These are phyloP conservation scores for Lignosus rhinocerotis DNA, from an alignment of 1,284 basidiomycete species.

Conservation along the genomic window DNA sequence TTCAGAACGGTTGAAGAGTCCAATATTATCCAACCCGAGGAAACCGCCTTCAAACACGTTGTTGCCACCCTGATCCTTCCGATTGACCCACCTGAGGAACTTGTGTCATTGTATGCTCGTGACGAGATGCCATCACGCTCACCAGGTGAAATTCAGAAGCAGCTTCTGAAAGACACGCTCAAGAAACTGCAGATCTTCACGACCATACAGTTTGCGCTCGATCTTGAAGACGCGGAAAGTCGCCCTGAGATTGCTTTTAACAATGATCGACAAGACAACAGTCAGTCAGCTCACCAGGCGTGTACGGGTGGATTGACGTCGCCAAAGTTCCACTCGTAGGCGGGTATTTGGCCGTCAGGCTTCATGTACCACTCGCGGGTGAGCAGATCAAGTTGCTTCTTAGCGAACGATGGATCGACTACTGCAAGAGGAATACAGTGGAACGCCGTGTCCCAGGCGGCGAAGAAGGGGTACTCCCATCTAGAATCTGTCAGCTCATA, in stretches of 20 bases:
- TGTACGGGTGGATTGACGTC: constrained; percentile 98
- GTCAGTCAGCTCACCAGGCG: constrained; percentile 66
- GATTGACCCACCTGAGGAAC: constrained; percentile 87
- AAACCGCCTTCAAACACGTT: constrained; percentile 99
- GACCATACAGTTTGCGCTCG: constrained; percentile 91
- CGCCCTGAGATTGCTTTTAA: constrained; percentile 53
- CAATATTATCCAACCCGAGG: constrained; percentile 97
- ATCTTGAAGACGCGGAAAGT: constrained; percentile 98
- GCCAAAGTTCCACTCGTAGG: constrained; percentile 98
- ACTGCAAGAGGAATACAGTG: constrained; percentile 97
- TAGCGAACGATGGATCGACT: constrained; percentile 93
- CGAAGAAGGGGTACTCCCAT: constrained; percentile 98
- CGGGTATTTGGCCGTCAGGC: constrained; percentile 96
- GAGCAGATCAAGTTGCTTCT: constrained; percentile 95
- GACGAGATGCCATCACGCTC: constrained; percentile 20
- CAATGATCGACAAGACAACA: constrained; percentile 1
- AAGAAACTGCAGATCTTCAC: constrained; percentile 89
- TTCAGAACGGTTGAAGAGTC: constrained; percentile 97
- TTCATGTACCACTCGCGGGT: constrained; percentile 99
- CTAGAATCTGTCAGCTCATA: constrained; percentile 35
- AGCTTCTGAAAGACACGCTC: constrained; percentile 99
- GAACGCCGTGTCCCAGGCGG: constrained; percentile 96
- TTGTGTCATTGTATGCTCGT: neutral
- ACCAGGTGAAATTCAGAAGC: constrained; percentile 96
- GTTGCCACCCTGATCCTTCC: constrained; percentile 92